Evolutionary conservation across 306 rosid species (phyloP), one percentile per base, ranked within the genome.

Genomic region (Senna siamea): DNA sequence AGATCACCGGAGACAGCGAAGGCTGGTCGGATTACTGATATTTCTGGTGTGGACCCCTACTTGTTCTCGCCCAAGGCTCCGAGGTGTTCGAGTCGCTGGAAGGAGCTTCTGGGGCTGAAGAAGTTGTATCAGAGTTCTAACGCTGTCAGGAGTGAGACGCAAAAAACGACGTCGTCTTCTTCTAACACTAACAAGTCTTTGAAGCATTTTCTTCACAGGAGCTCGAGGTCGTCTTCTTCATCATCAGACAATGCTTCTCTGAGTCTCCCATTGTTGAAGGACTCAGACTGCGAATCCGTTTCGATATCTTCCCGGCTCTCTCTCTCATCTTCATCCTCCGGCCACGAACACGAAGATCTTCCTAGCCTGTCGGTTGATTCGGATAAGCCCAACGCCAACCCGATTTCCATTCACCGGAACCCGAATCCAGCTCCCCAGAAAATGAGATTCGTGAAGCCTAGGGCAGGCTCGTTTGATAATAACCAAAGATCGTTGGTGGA

Each of bases 81-180:
- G n/a, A 84, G 98, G n/a, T 95, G 98, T 40, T 90, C 99, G 2
- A 89, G 96, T 79, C 87, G 96, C 60, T 92, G 98, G 99, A 95
- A 86, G 43, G 98, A 95, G 78, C 82, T 95, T 0, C 56, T 95
- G 32, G 96, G 98, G 41, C 47, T 92, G 12, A 95, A 90, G 56
- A 92, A 89, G 78, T 85, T 89, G 51, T 85, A 86, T 78, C 91
- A 72, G 66, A 86, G 58, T 62, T 14, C 86, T 8, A 81, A 55
- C 76, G 9, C 78, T 1, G 9, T 76, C 13, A 89, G 82, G 77
- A 54, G 52, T 20, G 91, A 86, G 50, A 17, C 53, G 7, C 75
- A 78, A 58, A 89, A 88, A 74, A 44, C 91, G 35, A 2, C 88
- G 51, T 47, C 93, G 23, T 65, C 69, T 30, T 40, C 57, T 30